phyloP scores from a whole-genome alignment of 345 rosid genomes.

The Hypericum perforatum region DNA sequence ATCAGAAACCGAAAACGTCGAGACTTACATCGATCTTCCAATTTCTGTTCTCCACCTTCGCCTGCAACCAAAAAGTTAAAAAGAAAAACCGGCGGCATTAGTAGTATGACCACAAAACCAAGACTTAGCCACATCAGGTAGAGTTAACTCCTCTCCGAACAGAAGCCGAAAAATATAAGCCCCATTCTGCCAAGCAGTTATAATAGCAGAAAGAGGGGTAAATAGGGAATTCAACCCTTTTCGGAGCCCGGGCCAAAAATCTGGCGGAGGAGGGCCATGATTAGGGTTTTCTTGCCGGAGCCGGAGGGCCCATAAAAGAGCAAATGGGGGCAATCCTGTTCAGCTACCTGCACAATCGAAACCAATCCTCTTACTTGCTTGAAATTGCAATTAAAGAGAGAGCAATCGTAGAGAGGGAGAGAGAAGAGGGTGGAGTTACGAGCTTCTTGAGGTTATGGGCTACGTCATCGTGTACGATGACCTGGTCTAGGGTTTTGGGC shows the following conservation, averaged over 20 bases:
- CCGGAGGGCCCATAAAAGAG: conserved; percentile 97
- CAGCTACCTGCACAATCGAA: conserved; percentile 41
- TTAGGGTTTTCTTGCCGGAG: conserved; percentile 98
- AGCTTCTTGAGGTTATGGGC: conserved; percentile 85
- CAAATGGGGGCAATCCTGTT: conserved; percentile 94
- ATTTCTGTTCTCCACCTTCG: conserved; percentile 79
- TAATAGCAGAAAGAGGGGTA: not conserved
- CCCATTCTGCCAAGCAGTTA: not conserved
- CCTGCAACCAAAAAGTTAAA: conserved; percentile 41
- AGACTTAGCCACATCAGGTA: not conserved
- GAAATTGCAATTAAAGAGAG: not conserved
- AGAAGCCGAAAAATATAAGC: not conserved
- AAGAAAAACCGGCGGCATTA: not conserved
- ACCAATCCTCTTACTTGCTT: not conserved
- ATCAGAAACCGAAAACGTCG: not conserved
- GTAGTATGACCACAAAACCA: not conserved
- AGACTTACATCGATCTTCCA: conserved; percentile 86
- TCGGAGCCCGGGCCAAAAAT: conserved; percentile 78
- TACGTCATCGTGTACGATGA: conserved; percentile 64
- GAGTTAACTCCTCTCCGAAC: not conserved
- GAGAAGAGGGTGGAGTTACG: conserved; percentile 21
- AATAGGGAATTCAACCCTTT: conserved; percentile 53
- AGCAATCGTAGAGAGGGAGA: not conserved
- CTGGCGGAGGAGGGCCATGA: conserved; percentile 81
- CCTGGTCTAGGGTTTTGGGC: conserved; percentile 80